Evolutionary conservation across 1,284 basidiomycete species (phyloP).

Genomic region (Ceratobasidium sp.): DNA sequence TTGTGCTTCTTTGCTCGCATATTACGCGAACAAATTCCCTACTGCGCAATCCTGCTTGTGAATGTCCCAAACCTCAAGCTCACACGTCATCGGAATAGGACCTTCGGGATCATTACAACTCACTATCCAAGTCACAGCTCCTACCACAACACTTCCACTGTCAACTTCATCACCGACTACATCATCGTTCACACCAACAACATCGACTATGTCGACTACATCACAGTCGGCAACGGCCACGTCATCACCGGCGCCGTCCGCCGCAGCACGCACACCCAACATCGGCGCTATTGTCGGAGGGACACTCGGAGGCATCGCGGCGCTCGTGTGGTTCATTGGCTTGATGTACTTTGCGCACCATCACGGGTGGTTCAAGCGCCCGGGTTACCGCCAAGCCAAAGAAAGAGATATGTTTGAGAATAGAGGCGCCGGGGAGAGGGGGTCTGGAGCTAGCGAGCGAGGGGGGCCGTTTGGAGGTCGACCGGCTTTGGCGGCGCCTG

Average conservation of each 20-base stretch:
- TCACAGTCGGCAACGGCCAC: conserved; percentile 3
- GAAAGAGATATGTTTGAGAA: conserved; percentile 14
- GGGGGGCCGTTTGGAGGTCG: conserved; percentile 2
- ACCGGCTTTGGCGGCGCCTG: not conserved
- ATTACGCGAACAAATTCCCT: conserved; percentile 12
- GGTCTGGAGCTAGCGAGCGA: not conserved
- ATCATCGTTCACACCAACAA: not conserved
- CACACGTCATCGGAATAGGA: conserved; percentile 24
- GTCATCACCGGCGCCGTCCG: not conserved
- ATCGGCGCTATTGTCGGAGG: conserved; percentile 35
- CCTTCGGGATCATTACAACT: conserved; percentile 26
- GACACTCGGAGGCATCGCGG: conserved; percentile 12
- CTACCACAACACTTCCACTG: not conserved
- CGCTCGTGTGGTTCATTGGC: conserved; percentile 17
- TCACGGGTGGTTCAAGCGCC: conserved; percentile 31
- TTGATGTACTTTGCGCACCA: conserved; percentile 24
- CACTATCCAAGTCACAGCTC: conserved; percentile 20
- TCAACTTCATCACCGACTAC: not conserved
- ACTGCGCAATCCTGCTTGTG: not conserved
- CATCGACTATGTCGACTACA: conserved; percentile 1
- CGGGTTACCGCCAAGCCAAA: conserved; percentile 10
- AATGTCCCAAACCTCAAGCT: conserved; percentile 17
- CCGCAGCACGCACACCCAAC: conserved; percentile 5
- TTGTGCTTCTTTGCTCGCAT: not conserved
- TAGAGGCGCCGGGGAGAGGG: not conserved